These are phyloP conservation scores for Albugo candida DNA, from an alignment of 352 stramenopile species.

Conservation along the genomic window DNA sequence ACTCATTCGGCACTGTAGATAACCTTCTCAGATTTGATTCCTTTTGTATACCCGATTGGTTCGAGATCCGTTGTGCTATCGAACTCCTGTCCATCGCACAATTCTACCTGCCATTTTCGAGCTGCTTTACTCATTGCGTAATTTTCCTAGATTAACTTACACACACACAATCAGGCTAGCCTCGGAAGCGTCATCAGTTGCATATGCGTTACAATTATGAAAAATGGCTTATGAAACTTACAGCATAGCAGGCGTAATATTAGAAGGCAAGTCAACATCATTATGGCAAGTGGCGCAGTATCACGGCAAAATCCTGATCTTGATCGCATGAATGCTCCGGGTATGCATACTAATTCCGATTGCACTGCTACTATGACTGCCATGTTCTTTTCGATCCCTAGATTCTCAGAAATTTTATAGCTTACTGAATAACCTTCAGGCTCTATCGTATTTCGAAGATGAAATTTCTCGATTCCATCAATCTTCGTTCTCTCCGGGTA, in stretches of 20 bases:
- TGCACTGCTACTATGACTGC: not conserved
- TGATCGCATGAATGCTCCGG: conserved; percentile 54
- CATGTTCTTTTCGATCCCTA: conserved; percentile 2
- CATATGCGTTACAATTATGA: too few relatives aligned
- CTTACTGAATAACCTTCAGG: conserved; percentile 25
- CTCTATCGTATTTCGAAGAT: conserved; percentile 36
- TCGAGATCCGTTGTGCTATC: conserved; percentile 37
- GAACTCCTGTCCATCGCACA: conserved; percentile 56
- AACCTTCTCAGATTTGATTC: conserved; percentile 40
- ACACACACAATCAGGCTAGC: too few relatives aligned
- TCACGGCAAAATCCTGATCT: too few relatives aligned
- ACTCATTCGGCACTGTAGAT: not conserved
- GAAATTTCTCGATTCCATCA: conserved; percentile 40
- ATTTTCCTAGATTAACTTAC: too few relatives aligned
- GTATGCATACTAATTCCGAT: conserved; percentile 4
- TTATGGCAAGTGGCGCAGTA: too few relatives aligned
- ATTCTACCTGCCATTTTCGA: conserved; percentile 1
- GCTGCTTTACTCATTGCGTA: too few relatives aligned
- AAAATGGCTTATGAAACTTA: too few relatives aligned
- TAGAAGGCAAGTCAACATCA: too few relatives aligned
- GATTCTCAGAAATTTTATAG: conserved; percentile 57
- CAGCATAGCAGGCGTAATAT: too few relatives aligned
- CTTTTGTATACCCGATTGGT: conserved; percentile 41
- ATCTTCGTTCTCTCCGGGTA: conserved; percentile 40
- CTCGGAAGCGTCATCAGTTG: too few relatives aligned